Base-by-base conservation (phyloP, 2,329 filamentous ascomycete genomes). In the Aspergillus versicolor region DNA sequence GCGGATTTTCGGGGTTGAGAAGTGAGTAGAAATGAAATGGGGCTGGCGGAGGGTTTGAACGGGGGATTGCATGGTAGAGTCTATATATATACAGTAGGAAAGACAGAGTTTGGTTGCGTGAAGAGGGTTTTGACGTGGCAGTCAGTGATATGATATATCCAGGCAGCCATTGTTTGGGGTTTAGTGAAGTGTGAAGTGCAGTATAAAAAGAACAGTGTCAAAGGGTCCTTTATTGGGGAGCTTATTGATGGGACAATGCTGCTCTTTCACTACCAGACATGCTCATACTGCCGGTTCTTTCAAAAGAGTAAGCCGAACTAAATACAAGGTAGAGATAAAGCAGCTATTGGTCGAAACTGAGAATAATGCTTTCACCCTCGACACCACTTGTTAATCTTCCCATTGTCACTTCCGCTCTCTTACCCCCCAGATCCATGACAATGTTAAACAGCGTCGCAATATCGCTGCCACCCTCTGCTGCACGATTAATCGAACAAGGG, bases 391-490 rank as follows among this genome's bases (percentile, higher is more conserved):
- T 38, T 4, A 32, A 43, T 15, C 54, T n/a, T 8, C 54, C 54
- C 54, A 56, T 42, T 4, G 27, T 19, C 5, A 52, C 43, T 12
- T 47, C 54, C 1, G 43, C 54, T 7, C 43, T 30, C 44, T 32
- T 52, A 9, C 2, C n/a, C 5, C 15, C 13, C 43, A 57, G 17
- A 30, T 57, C 49, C 48, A 52, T 52, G 4, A 47, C 43, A 37
- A 57, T 52, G 46, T 57, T 57, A 37, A 57, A 57, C 48, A 57
- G 13, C 13, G 54, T 57, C 7, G 17, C 43, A 3, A 48, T 11
- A 41, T 52, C 41, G 17, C 48, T 56, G 4, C 15, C 13, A 11
- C 15, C 21, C 5, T 22, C 4, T 0, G 37, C n/a, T 8, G 52
- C 44, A 7, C 57, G 42, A 32, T 49, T 52, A n/a, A 59, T 59